phyloP scores from a whole-genome alignment of 1,284 basidiomycete genomes.

The Nidula niveotomentosa region DNA sequence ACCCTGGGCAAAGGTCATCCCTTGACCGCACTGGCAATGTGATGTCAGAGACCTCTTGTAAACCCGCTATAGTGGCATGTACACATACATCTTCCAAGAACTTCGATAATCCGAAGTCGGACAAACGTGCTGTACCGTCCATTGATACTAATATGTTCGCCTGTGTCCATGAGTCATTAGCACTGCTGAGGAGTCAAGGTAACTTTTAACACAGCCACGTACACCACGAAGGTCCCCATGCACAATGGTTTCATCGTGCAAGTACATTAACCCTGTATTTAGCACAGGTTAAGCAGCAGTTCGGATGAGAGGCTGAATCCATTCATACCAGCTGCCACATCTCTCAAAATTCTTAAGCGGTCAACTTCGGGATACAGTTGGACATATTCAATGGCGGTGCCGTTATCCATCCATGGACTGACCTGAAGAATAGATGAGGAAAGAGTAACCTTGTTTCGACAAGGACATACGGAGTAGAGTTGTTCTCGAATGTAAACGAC shows the following conservation, averaged over 20 bases:
- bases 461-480: slow-evolving; percentile 31
- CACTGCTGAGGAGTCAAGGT: not conserved
- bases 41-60: no score
- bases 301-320: no score
- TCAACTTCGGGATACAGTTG: slow-evolving; percentile 28
- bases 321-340: slow-evolving; percentile 31
- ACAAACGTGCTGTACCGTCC: slow-evolving; percentile 31
- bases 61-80: not conserved
- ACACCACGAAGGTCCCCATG: slow-evolving; percentile 48
- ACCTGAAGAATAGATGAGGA: slow-evolving; percentile 23
- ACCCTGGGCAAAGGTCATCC: slow-evolving; percentile 18
- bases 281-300: no score
- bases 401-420: slow-evolving; percentile 45
- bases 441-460: not conserved
- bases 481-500: slow-evolving; percentile 30
- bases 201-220: slow-evolving; percentile 9
- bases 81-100: slow-evolving; percentile 35
- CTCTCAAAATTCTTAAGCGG: slow-evolving; percentile 32
- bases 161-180: slow-evolving; percentile 15
- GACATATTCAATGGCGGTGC: slow-evolving; percentile 32
- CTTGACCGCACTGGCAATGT: slow-evolving; percentile 21
- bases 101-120: slow-evolving; percentile 43
- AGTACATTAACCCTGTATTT: slow-evolving; percentile 37
- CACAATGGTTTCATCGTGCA: slow-evolving; percentile 37
- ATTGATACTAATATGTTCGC: slow-evolving; percentile 38